Evolutionary conservation across 495 filamentous ascomycete species (phyloP), one percentile per base, ranked within the genome.

Genomic region (Hyaloscypha bicolor): DNA sequence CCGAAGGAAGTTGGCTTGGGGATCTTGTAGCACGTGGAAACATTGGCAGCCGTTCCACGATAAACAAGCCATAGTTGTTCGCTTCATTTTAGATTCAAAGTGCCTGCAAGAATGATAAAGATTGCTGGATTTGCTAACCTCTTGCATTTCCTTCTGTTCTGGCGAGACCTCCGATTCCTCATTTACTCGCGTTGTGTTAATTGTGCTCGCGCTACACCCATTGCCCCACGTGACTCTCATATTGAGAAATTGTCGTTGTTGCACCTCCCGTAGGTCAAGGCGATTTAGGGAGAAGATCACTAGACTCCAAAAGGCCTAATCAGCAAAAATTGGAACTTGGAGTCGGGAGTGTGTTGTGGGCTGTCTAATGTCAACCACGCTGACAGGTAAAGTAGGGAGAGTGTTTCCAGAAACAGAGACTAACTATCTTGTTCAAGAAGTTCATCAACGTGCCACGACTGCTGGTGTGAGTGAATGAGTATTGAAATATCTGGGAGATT

Each of bases 71-170:
- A 25, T 25, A 25, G 25, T 25, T 25, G 25, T 25, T 25, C 25
- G 2, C 25, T 25, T 25, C 25, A 25, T 25, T 25, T 25, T 37
- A 37, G 35, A 8, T 8, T 37, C 35, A 1, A 37, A 12, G 12
- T 37, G 35, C 8, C 12, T n/a, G 8, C 9, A 6, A 29, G 19
- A n/a, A 55, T 55, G 51, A 55, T 21, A n/a, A 16, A 11, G 0
- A 29, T 29, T 9, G 21, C 9, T 6, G 22, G 21, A 56, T 16
- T 6, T 56, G 22, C 56, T 59, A 3, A 59, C 56, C 29, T 59
- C 63, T 35, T 65, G 63, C 63, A 65, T 65, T 37, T 65, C 53
- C 12, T 55, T 65, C 55, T 65, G 53, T 25, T 65, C 63, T 9
- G 55, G 63, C 21, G 16, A 19, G 19, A 2, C 33, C 22, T 32